Conservation (phyloP, 768 basidiomycete species). For the Pholiota conissans region DNA sequence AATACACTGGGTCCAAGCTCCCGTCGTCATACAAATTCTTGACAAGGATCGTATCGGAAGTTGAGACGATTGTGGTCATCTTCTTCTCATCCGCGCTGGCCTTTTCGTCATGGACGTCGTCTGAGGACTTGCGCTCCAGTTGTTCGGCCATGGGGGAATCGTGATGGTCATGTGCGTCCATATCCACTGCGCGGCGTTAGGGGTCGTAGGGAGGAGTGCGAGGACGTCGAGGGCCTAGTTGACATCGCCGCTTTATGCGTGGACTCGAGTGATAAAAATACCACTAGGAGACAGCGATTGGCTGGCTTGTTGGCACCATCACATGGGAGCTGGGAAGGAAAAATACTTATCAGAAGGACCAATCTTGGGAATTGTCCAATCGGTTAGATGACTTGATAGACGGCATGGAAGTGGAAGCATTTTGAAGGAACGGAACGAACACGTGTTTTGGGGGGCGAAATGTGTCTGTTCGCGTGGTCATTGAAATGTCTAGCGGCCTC, state of each 20-base stretch:
- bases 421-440: neutral
- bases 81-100: neutral
- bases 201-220: neutral
- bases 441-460: neutral
- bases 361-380: neutral
- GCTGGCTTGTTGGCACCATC: neutral
- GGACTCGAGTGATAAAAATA: slow-evolving; percentile 1
- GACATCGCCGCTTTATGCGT: neutral
- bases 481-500: too few species aligned
- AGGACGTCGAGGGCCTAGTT: neutral
- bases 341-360: neutral
- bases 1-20: slow-evolving; percentile 54
- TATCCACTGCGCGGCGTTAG: neutral
- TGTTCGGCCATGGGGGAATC: neutral
- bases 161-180: neutral
- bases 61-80: neutral
- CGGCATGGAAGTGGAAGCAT: slow-evolving; percentile 4
- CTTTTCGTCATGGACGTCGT: slow-evolving; percentile 4
- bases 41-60: slow-evolving; percentile 1
- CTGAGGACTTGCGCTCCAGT: neutral
- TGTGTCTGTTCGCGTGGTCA: neutral
- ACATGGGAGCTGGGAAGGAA: slow-evolving; percentile 4
- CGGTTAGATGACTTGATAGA: neutral
- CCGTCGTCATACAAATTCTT: slow-evolving; percentile 23
- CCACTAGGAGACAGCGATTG: neutral